Evolutionary conservation across 371 early-diverging fungal genomes (phyloP), one percentile per base, ranked within the genome.

Genomic region (Syncephalastrum racemosum): DNA sequence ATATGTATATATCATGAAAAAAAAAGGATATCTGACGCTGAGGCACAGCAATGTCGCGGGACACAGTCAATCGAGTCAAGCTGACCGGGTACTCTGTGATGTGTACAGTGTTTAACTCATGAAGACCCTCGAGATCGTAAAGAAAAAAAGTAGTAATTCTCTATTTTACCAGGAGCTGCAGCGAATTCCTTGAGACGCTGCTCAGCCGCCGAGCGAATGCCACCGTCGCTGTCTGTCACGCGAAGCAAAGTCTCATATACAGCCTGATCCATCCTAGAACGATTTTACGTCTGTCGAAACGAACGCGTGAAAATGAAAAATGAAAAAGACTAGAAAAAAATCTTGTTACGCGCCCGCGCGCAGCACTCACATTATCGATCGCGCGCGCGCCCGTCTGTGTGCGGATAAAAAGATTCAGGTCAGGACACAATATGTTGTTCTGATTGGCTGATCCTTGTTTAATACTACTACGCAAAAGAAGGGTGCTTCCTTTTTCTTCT

Each of bases 1-100:
- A 31, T 31, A 31, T 8, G 12, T 31, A 31, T 5, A 31, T 31
- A 40, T 23, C 27, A 42, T 36, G 8, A 16, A 18, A 50, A 14
- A 56, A 68, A 80, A 83, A 83, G 84, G 84, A 83, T 70, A 85
- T 81, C 70, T 92, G 94, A 55, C 92, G 86, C 50, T 89, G 82
- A n/a, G 87, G 75, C 48, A 82, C 54, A 10, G 79, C 75, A 46
- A 82, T 73, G 54, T 86, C 85, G 40, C 77, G 79, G n/a, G 90
- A 76, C 7, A 88, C 64, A 0, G 89, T 81, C 25, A 91, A 76
- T 46, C 79, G 83, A 19, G 85, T 83, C 41, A 90, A 80, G 52
- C 84, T 87, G 51, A 85, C 65, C 46, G 90, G 81, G 64, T 79
- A 88, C 54, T 82, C 84, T 77, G 68, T 41, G n/a, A n/a, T n/a